A percentile compares a stretch with the other conserved stretches of the same genome.
Conservation (phyloP, 1,284 basidiomycete species). For the Cerioporus squamosus region DNA sequence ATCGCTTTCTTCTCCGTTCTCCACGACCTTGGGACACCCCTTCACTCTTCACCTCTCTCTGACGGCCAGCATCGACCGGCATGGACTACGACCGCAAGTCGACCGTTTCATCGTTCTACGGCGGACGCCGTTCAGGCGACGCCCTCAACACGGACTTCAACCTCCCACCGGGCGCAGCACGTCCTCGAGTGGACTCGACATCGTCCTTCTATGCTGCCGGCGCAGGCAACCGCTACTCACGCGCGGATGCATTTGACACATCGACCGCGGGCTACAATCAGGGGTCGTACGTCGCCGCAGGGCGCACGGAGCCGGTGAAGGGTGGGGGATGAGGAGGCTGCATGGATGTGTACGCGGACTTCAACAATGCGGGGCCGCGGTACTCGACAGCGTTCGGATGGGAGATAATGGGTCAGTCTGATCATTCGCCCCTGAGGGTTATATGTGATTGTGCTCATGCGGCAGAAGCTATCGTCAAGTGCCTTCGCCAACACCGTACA, state of each 20-base stretch:
- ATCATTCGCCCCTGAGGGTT: conserved; percentile 5
- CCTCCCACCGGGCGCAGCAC: conserved; percentile 38
- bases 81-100: conserved; percentile 73
- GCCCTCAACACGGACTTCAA: conserved; percentile 59
- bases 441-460: background rate
- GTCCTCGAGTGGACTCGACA: conserved; percentile 62
- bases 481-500: conserved; percentile 38
- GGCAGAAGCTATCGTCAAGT: conserved; percentile 57
- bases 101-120: conserved; percentile 77
- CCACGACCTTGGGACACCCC: background rate
- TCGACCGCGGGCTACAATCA: conserved; percentile 70
- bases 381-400: conserved; percentile 67
- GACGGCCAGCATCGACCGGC: background rate
- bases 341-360: conserved; percentile 90
- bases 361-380: conserved; percentile 85
- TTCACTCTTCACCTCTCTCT: conserved; percentile 4
- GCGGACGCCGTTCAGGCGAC: conserved; percentile 60
- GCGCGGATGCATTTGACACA: conserved; percentile 48
- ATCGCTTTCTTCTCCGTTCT: background rate
- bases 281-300: conserved; percentile 64
- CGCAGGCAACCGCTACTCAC: conserved; percentile 27
- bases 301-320: conserved; percentile 74
- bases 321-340: conserved; percentile 66
- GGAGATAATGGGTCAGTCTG: conserved; percentile 42
- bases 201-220: conserved; percentile 64